Evolutionary conservation across 345 rosid species (phyloP), one percentile per base, ranked within the genome.

Genomic region (Leavenworthia alabamica): DNA sequence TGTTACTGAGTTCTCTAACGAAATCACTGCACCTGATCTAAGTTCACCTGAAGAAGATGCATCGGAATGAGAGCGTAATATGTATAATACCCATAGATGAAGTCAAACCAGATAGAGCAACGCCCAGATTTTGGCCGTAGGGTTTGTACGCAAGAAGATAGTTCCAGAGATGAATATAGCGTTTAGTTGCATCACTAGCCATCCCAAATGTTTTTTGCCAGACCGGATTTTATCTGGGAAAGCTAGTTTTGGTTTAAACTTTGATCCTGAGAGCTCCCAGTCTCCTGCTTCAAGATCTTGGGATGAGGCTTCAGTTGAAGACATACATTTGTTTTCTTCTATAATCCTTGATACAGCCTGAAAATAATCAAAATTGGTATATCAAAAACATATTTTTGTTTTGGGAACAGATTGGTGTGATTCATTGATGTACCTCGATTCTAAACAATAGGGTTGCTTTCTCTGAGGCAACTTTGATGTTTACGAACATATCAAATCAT

Each of bases 1-100:
- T 79, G 59, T 82, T 85, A 64, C 79, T 86, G 53, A 73, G 71
- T 79, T 92, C 72, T 82, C 87, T 77, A 85, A 74, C 32, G 96
- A 89, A 67, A 85, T 32, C 16, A 80, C 79, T 2, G 94, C 94
- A 64, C 93, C 97, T 1, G 95, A 81, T 70, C 56, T 75, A 20
- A 64, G 66, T 68, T 75, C 80, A 24, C 64, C 53, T 9, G 96
- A 69, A 16, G 83, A 71, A 43, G 51, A 60, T n/a, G 24, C 49
- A 62, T 49, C 44, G 0, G 91, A 76, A 50, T 81, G 78, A 22
- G 90, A 79, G 23, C 66, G 54, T 22, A 89, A 76, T 54, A 92
- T 86, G 73, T 92, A 92, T 48, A 86, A 11, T 75, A 92, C 96
- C 98, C 98, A 92, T 17, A 89, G 46, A 70, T 92, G 98, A 65